Conservation (phyloP, 306 rosid species). For the Ziziphus jujuba region DNA sequence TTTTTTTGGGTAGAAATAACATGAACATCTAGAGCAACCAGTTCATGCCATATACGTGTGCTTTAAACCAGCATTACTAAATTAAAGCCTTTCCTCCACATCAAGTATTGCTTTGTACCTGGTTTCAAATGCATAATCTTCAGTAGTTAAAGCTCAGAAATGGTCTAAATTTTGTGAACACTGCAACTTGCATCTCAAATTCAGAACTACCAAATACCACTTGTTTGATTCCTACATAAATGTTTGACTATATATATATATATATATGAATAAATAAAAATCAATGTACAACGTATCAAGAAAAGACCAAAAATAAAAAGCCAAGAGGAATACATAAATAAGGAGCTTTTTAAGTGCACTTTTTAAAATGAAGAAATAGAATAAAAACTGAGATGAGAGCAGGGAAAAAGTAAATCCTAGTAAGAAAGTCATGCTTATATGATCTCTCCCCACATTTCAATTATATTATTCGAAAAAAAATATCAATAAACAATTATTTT, state of each 20-base stretch:
- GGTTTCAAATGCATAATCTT: not conserved
- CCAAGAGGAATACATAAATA: too few species aligned
- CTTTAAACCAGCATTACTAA: not conserved
- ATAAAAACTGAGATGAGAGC: too few species aligned
- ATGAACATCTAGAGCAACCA: too few species aligned
- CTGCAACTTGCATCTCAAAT: conserved; percentile 70
- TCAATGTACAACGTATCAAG: not conserved
- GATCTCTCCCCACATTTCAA: too few species aligned
- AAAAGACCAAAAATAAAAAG: not conserved
- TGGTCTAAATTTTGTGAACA: conserved; percentile 60
- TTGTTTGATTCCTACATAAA: conserved; percentile 83
- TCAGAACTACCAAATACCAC: conserved; percentile 74
- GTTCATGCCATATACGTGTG: not conserved
- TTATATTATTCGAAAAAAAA: too few species aligned
- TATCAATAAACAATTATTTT: too few species aligned
- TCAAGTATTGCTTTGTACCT: not conserved
- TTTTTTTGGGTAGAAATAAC: too few species aligned
- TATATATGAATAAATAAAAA: not conserved
- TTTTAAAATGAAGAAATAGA: too few species aligned
- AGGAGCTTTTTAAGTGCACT: too few species aligned
- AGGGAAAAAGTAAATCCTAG: too few species aligned
- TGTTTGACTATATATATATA: conserved; percentile 30
- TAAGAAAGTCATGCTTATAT: too few species aligned
- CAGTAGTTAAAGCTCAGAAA: conserved; percentile 15
- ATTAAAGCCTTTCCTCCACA: not conserved